Conservation (phyloP, 306 rosid species). For the Dalbergia oliveri region DNA sequence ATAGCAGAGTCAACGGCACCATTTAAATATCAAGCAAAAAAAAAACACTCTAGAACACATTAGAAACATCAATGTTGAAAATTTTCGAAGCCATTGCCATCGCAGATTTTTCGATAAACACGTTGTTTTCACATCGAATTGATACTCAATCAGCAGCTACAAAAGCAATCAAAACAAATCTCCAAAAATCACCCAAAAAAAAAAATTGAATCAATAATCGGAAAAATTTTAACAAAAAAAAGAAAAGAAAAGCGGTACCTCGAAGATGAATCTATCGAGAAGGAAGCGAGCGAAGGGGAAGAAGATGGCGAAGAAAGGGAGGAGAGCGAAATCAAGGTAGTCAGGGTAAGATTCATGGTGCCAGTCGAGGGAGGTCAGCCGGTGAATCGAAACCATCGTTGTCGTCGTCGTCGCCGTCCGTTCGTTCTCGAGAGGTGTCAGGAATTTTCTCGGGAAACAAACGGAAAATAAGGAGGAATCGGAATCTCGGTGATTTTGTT, state of each 20-base stretch:
- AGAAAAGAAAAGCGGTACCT: constrained; percentile 61
- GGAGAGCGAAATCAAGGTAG: constrained; percentile 72
- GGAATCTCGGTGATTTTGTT: background rate
- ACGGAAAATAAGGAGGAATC: constrained; percentile 40
- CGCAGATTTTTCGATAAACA: background rate
- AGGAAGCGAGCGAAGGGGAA: constrained; percentile 83
- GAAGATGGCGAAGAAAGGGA: constrained; percentile 73
- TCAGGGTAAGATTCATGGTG: constrained; percentile 80
- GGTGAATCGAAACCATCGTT: constrained; percentile 62
- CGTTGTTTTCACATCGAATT: background rate
- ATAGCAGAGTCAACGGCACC: background rate
- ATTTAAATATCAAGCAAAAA: background rate
- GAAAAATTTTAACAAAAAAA: background rate
- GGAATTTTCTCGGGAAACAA: constrained; percentile 48
- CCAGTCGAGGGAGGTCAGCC: constrained; percentile 63
- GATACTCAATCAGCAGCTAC: background rate
- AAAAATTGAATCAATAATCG: background rate
- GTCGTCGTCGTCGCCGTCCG: background rate
- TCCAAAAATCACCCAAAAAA: background rate
- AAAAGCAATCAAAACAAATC: background rate
- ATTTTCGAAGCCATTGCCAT: background rate
- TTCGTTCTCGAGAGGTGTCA: background rate
- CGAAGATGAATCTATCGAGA: constrained; percentile 85
- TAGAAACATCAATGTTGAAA: background rate
- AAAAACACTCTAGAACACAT: background rate